Evolutionary conservation across 1,284 basidiomycete genomes (phyloP).

Genomic region (Malassezia nana): DNA sequence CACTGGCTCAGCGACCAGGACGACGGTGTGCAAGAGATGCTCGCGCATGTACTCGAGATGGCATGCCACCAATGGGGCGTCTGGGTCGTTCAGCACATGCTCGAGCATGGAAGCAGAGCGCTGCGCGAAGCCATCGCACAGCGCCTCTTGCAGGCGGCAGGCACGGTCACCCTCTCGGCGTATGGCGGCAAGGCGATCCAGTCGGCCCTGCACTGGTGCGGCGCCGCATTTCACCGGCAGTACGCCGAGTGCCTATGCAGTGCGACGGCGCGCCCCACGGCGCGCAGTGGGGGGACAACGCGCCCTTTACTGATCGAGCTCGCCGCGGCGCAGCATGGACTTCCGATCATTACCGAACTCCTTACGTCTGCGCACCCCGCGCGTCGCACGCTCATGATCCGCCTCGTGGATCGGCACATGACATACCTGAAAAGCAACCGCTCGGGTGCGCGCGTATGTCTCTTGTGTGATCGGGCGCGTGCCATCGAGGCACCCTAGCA

Average conservation of each 20-base stretch:
- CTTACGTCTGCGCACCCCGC: conserved; percentile 32
- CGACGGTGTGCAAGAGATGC: conserved; percentile 36
- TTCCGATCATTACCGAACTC: conserved; percentile 46
- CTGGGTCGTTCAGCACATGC: conserved; percentile 41
- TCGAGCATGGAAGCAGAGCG: conserved; percentile 32
- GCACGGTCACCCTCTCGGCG: conserved; percentile 33
- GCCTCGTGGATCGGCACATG: conserved; percentile 37
- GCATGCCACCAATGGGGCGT: conserved; percentile 45
- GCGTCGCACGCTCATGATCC: conserved; percentile 34
- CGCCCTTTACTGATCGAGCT: conserved; percentile 38
- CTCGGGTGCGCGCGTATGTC: conserved; percentile 41
- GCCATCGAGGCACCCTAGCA: conserved; percentile 38
- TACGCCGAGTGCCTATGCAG: conserved; percentile 31
- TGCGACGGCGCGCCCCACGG: background rate
- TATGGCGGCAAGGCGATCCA: conserved; percentile 45
- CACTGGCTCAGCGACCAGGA: conserved; percentile 12
- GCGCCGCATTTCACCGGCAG: conserved; percentile 21
- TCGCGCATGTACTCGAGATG: conserved; percentile 27
- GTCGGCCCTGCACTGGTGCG: conserved; percentile 34
- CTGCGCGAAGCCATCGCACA: conserved; percentile 25
- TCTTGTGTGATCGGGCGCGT: conserved; percentile 44
- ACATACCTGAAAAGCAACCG: conserved; percentile 44
- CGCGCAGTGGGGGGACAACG: background rate
- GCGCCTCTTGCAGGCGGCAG: conserved; percentile 23
- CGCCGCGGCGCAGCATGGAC: conserved; percentile 35